These are phyloP conservation scores for Mediolabrus comicus DNA, from an alignment of 108 stramenopile genomes.

Conservation along the genomic window DNA sequence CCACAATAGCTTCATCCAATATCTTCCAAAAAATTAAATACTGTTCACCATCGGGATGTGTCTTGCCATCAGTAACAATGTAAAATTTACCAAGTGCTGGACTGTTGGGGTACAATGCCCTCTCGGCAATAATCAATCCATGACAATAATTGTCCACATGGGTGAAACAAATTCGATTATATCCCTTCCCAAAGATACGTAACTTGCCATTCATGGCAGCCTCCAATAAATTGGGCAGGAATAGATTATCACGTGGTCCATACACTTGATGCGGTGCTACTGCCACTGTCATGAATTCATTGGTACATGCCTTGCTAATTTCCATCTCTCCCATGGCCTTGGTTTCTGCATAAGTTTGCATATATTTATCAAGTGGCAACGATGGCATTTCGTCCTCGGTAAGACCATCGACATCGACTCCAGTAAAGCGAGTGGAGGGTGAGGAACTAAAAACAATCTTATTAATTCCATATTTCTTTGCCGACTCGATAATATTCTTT, in stretches of 20 bases:
- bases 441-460: slow-evolving; percentile 92
- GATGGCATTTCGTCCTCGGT: slow-evolving; percentile 74
- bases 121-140: slow-evolving; percentile 89
- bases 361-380: slow-evolving; percentile 61
- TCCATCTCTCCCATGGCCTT: slow-evolving; percentile 93
- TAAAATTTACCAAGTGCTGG: slow-evolving; percentile 95
- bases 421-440: slow-evolving; percentile 96
- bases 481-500: slow-evolving; percentile 76
- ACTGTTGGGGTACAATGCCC: slow-evolving; percentile 74
- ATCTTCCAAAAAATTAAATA: slow-evolving; percentile 89
- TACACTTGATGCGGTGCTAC: slow-evolving; percentile 98
- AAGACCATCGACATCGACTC: slow-evolving; percentile 84
- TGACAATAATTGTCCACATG: slow-evolving; percentile 98
- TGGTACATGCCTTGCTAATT: slow-evolving; percentile 60
- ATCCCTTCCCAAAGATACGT: slow-evolving; percentile 91
- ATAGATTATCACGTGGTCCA: slow-evolving; percentile 89
- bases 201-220: slow-evolving; percentile 84
- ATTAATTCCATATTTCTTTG: slow-evolving; percentile 75
- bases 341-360: slow-evolving; percentile 93
- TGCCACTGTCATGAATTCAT: slow-evolving; percentile 77
- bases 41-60: slow-evolving; percentile 56
- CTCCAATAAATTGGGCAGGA: slow-evolving; percentile 91
- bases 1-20: slow-evolving; percentile 82
- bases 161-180: slow-evolving; percentile 88
- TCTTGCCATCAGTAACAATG: slow-evolving; percentile 93